Conservation (phyloP, 1,284 basidiomycete species). For the Afroboletus lepidellus region DNA sequence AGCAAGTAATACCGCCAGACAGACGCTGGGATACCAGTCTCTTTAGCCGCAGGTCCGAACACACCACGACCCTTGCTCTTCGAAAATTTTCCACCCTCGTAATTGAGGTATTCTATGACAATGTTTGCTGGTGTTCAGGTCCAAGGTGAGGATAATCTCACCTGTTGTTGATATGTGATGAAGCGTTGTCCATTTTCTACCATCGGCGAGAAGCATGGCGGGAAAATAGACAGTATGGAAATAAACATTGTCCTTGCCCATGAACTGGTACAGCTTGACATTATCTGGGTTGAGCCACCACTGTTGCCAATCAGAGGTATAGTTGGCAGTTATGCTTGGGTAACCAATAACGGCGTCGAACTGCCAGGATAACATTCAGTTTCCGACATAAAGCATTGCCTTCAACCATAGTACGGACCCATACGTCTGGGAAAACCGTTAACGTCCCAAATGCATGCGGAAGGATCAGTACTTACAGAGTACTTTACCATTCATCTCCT, state of each 20-base stretch:
- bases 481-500: constrained; percentile 92
- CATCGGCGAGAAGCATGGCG: constrained; percentile 86
- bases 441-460: constrained; percentile 1
- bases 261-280: constrained; percentile 96
- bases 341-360: constrained; percentile 99
- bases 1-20: constrained; percentile 99
- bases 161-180: constrained; percentile 96
- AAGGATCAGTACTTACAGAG: constrained; percentile 66
- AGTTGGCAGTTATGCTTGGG: constrained; percentile 95
- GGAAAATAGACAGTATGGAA: constrained; percentile 99
- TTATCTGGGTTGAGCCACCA: constrained; percentile 98
- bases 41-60: constrained; percentile 92
- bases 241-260: constrained; percentile 98
- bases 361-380: constrained; percentile 41
- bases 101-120: constrained; percentile 90
- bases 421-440: constrained; percentile 60
- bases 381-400: background rate
- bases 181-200: constrained; percentile 90
- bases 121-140: constrained; percentile 2
- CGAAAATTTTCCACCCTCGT: constrained; percentile 98
- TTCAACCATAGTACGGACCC: constrained; percentile 50
- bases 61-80: constrained; percentile 97
- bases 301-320: constrained; percentile 91
- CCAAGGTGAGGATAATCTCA: constrained; percentile 33
- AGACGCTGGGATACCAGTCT: constrained; percentile 89